Percentiles rank a stretch among this genome's conserved stretches.
Conservation (phyloP, 495 filamentous ascomycete genomes). For the Xylaria curta region DNA sequence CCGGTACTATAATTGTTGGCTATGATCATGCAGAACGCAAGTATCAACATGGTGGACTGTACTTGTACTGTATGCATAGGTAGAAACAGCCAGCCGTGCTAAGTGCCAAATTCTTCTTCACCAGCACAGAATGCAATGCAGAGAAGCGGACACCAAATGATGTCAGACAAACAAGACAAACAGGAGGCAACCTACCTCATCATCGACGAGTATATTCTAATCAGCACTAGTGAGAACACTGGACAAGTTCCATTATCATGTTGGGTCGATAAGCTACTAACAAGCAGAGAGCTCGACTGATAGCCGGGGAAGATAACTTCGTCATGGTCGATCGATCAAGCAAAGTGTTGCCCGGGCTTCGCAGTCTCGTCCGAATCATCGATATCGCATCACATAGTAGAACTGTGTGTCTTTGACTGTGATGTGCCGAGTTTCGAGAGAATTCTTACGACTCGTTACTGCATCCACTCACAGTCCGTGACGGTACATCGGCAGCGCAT, state of each 20-base stretch:
- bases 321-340: slow-evolving; percentile 1
- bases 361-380: not conserved
- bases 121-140: not conserved
- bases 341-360: slow-evolving; percentile 1
- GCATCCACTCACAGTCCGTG: not conserved
- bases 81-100: not conserved
- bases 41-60: not conserved
- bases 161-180: slow-evolving; percentile 11
- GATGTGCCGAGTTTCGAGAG: not conserved
- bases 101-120: not conserved
- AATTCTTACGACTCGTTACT: not conserved
- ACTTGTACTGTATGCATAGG: not conserved
- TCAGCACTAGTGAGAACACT: not conserved
- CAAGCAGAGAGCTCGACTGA: not conserved
- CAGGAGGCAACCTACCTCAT: not conserved
- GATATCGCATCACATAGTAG: not conserved
- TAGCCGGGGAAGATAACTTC: not conserved
- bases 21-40: not conserved
- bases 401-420: slow-evolving; percentile 1
- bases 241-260: not conserved
- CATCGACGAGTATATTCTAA: not conserved
- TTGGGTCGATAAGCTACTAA: not conserved
- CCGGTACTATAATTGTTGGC: not conserved
- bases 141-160: slow-evolving; percentile 10
- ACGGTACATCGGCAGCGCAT: not conserved